Base-by-base conservation (phyloP, 306 rosid species). In the Pterocarpus macrocarpus region DNA sequence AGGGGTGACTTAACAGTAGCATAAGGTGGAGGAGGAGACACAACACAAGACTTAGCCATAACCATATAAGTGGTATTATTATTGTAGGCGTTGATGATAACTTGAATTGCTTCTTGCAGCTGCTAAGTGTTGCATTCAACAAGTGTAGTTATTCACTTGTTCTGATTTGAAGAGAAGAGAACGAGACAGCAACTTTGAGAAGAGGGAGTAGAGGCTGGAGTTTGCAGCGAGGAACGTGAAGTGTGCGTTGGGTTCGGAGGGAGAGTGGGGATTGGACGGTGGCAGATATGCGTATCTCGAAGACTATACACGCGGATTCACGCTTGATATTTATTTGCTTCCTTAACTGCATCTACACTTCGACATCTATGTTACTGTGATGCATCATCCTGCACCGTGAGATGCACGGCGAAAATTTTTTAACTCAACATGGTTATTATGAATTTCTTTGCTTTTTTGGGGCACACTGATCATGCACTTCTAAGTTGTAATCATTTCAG, bases 231-330 rank as follows among this genome's bases (percentile, higher is more conserved):
- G 2, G 53, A 47, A 47, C 9, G 53, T 9, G 15, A 4, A 4
- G 57, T 4, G 57, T 50, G 57, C 3, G 57, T 50, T 50, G 17
- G 57, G 4, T 14, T 11, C 5, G 57, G n/a, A 50, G n/a, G 57
- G n/a, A 50, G n/a, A 64, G 8, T 17, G 22, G 50, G 59, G 82
- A 80, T 84, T 84, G 83, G 80, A 49, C 62, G 69, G 75, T 49
- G 76, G 28, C 22, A 74, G 58, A 35, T 55, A 43, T 80, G 75
- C 44, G 81, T 22, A 63, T 50, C 52, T 59, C 81, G 17, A 35
- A 33, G 15, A 41, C 55, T 71, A 75, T 79, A 59, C 69, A 84
- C 83, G 86, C 73, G 86, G 86, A 71, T 61, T 43, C 17, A 16
- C n/a, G 3, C 7, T 5, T 69, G 66, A 75, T 59, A 49, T 75